phyloP scores from a whole-genome alignment of 495 filamentous ascomycete species.

The Hypoxylon perforatum region DNA sequence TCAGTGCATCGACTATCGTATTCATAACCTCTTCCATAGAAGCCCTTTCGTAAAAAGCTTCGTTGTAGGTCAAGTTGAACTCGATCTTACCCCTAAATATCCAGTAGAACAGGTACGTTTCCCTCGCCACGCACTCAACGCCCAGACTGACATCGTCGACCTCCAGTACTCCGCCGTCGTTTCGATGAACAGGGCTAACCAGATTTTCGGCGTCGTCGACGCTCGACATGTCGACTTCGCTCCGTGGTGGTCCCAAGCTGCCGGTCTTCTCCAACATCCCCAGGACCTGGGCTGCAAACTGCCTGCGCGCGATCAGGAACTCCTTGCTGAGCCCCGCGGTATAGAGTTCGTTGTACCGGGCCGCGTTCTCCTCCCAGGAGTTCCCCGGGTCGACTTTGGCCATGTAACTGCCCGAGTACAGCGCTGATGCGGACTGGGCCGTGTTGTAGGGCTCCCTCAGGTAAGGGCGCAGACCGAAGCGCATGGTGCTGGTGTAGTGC shows the following conservation, averaged over 20 bases:
- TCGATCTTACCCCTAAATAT: slow-evolving; percentile 44
- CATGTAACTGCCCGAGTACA: slow-evolving; percentile 47
- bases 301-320: slow-evolving; percentile 42
- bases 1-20: not conserved
- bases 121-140: slow-evolving; percentile 40
- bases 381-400: slow-evolving; percentile 28
- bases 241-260: slow-evolving; percentile 29
- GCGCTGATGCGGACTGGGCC: slow-evolving; percentile 34
- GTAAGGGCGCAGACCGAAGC: slow-evolving; percentile 43
- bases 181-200: slow-evolving; percentile 27
- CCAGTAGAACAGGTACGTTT: slow-evolving; percentile 43
- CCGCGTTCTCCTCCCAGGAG: slow-evolving; percentile 46
- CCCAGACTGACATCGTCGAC: slow-evolving; percentile 38
- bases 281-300: slow-evolving; percentile 41
- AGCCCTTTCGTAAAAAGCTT: slow-evolving; percentile 41
- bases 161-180: slow-evolving; percentile 29
- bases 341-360: slow-evolving; percentile 45
- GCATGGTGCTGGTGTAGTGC: slow-evolving; percentile 52
- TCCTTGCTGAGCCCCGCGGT: slow-evolving; percentile 33
- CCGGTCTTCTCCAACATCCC: slow-evolving; percentile 27
- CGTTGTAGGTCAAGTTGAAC: slow-evolving; percentile 49
- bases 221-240: slow-evolving; percentile 47
- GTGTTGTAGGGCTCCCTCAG: slow-evolving; percentile 43
- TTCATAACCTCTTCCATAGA: slow-evolving; percentile 17
- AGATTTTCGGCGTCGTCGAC: slow-evolving; percentile 41